Conservation (phyloP, 768 basidiomycete genomes). For the Pilatotrama ljubarskyi region DNA sequence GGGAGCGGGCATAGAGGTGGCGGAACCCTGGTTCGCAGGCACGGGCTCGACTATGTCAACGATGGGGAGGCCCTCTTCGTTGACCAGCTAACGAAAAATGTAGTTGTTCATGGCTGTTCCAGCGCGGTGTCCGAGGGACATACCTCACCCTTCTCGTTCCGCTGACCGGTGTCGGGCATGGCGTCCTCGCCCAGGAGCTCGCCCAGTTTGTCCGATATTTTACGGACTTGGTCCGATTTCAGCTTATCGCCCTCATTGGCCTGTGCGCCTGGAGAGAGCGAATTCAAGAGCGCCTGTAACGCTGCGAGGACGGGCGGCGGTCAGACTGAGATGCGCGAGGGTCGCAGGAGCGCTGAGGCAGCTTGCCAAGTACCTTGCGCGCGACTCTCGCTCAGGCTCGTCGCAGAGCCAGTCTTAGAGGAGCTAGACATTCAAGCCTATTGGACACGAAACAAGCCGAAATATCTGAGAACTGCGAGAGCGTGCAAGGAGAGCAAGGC, state of each 20-base stretch:
- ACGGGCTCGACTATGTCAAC: constrained; percentile 72
- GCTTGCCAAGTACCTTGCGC: constrained; percentile 34
- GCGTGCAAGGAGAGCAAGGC: not conserved
- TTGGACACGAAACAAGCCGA: no score
- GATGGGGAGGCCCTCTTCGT: constrained; percentile 79
- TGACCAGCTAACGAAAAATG: constrained; percentile 49
- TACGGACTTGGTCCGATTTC: constrained; percentile 49
- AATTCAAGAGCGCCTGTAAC: constrained; percentile 41
- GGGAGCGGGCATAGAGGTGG: constrained; percentile 14
- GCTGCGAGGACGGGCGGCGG: constrained; percentile 27
- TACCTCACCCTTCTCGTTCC: constrained; percentile 67
- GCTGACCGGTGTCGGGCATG: constrained; percentile 29
- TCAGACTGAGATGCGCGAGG: constrained; percentile 11
- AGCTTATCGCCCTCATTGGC: constrained; percentile 29
- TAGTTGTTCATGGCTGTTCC: constrained; percentile 14
- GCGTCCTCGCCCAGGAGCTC: constrained; percentile 55
- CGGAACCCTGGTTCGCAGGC: constrained; percentile 20
- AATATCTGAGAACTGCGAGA: not conserved
- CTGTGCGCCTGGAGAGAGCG: constrained; percentile 33
- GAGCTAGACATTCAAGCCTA: constrained; percentile 13
- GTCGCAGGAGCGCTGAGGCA: not conserved
- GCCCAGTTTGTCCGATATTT: constrained; percentile 58
- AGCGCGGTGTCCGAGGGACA: constrained; percentile 31
- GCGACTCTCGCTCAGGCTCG: constrained; percentile 34
- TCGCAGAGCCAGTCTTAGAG: constrained; percentile 4